Base-by-base conservation (phyloP, 768 basidiomycete species). In the Phaeolepiota aurea region DNA sequence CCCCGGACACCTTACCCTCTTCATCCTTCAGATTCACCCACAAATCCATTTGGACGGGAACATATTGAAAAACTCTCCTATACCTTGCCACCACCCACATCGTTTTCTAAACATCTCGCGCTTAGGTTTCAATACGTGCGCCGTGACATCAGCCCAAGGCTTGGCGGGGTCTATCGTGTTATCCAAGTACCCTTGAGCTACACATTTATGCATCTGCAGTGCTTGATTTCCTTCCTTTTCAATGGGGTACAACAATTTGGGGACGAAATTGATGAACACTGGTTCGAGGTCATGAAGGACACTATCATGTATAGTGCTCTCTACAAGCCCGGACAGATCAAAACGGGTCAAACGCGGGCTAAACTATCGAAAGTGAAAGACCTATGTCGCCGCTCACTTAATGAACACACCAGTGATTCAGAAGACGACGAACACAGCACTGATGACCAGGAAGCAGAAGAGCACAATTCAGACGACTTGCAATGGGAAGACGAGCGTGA, bases 401-500 rank as follows among this genome's bases (percentile, higher is more conserved):
- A 57, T 11, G 54, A 58, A 25, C 48, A 51, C 5, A 47, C 52
- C 4, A 54, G 56, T 3, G 58, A 57, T 0, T 56, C 59, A 4
- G 60, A 60, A 55, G 48, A 43, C n/a, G 47, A 42, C 3, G 55
- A 53, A 13, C 54, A 54, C 12, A 51, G 52, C 19, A 61, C 57
- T 9, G 61, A 61, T 1, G 64, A 62, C 25, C 63, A 68, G 9
- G 18, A 10, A 22, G 19, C 20, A 7, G 18, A 19, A 3, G 31
- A 32, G 33, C 7, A 7, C 33, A 15, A n/a, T n/a, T 16, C n/a
- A 0, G 68, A 68, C 3, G 68, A 64, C 5, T 83, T 81, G 75
- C 68, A 64, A 31, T 86, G 82, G 83, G 72, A 77, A 38, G 72
- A 76, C 2, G 84, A 86, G 51, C 79, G 82, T 50, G 82, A 83